Evolutionary conservation across 1,284 basidiomycete species (phyloP).

Genomic region (Ustilago xerochloae): DNA sequence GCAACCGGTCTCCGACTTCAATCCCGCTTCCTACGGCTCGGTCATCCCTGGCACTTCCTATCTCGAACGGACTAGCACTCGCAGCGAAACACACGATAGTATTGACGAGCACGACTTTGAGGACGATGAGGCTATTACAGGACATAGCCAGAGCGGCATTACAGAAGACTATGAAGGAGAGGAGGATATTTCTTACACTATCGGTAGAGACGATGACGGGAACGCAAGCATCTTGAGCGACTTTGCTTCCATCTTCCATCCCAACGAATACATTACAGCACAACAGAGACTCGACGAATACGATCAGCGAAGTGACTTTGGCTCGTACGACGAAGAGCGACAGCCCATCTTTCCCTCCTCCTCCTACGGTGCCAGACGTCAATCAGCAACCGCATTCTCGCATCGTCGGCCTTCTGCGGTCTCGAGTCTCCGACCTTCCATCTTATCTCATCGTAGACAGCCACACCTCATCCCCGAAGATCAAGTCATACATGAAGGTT

Average conservation of each 20-base stretch:
- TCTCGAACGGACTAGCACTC: conserved; percentile 19
- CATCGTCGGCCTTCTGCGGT: conserved; percentile 28
- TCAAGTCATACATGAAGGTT: conserved; percentile 18
- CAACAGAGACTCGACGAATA: conserved; percentile 34
- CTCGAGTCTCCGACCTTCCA: conserved; percentile 22
- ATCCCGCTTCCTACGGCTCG: conserved; percentile 40
- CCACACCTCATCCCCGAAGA: conserved; percentile 26
- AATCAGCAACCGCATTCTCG: conserved; percentile 18
- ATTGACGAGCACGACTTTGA: conserved; percentile 12
- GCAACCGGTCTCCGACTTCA: conserved; percentile 27
- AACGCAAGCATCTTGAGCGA: conserved; percentile 41
- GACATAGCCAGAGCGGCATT: conserved; percentile 12
- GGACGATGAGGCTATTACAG: not conserved
- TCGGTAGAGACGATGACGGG: conserved; percentile 13
- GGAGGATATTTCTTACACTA: not conserved
- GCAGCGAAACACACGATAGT: conserved; percentile 27
- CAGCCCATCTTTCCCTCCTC: conserved; percentile 13
- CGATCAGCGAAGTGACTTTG: conserved; percentile 25
- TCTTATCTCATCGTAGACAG: conserved; percentile 10
- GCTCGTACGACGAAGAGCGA: conserved; percentile 33
- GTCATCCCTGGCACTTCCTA: conserved; percentile 18
- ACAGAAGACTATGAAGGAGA: conserved; percentile 17
- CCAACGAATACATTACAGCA: conserved; percentile 41
- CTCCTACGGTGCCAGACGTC: conserved; percentile 15
- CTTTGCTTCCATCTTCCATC: conserved; percentile 47